Evolutionary conservation across 1,139 yeast species (phyloP).

Genomic region (Zygosaccharomyces sapae): DNA sequence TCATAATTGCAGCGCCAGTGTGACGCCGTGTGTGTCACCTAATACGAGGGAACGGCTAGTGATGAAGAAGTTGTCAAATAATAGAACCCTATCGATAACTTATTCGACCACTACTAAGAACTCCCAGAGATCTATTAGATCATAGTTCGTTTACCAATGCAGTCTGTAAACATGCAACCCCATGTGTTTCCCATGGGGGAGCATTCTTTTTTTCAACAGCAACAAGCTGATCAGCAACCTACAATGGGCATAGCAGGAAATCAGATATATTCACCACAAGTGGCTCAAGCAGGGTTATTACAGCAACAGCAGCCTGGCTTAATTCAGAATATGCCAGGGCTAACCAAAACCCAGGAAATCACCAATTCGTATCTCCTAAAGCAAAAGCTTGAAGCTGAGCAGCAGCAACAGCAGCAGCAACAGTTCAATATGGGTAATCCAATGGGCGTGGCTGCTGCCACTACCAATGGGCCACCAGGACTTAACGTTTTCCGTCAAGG

Average conservation of each 20-base stretch:
- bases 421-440: conserved; percentile 10
- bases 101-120: not conserved
- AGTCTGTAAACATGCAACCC: conserved; percentile 28
- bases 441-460: conserved; percentile 5
- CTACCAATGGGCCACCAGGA: conserved; percentile 23
- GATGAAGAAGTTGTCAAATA: conserved; percentile 1
- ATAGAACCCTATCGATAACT: not conserved
- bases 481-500: conserved; percentile 21
- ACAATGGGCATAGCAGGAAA: conserved; percentile 23
- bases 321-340: conserved; percentile 16
- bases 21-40: too few species aligned
- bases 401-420: conserved; percentile 19
- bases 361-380: conserved; percentile 26
- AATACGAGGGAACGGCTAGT: too few species aligned
- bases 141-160: conserved; percentile 17
- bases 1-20: not conserved
- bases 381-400: conserved; percentile 30
- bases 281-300: conserved; percentile 24
- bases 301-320: conserved; percentile 23
- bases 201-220: conserved; percentile 28
- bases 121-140: not conserved
- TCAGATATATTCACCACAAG: conserved; percentile 31
- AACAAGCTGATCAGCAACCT: conserved; percentile 26
- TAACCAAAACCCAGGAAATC: conserved; percentile 17
- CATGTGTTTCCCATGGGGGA: conserved; percentile 30